phyloP scores from a whole-genome alignment of 306 rosid genomes.

The Quercus variabilis region DNA sequence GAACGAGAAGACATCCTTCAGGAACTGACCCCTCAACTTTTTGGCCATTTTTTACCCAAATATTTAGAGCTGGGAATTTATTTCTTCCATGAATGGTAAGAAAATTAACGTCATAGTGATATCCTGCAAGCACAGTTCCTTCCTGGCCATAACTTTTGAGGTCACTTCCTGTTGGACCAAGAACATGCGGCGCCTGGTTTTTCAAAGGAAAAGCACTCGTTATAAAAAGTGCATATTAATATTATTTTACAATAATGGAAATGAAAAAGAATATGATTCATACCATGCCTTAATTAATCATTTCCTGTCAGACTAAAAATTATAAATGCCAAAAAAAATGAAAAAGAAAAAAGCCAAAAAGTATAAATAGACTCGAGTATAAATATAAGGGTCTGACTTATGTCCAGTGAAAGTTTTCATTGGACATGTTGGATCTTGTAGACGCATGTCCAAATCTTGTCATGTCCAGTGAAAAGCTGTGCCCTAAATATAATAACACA shows the following conservation, averaged over 20 bases:
- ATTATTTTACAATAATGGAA: slow-evolving; percentile 7
- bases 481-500: background rate
- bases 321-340: background rate
- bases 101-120: slow-evolving; percentile 86
- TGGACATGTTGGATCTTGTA: too few relatives aligned
- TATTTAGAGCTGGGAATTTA: slow-evolving; percentile 89
- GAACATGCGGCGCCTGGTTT: slow-evolving; percentile 87
- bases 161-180: slow-evolving; percentile 98
- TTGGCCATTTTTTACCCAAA: slow-evolving; percentile 89
- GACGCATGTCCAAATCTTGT: too few relatives aligned
- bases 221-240: background rate
- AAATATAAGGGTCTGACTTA: too few relatives aligned
- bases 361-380: background rate
- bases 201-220: slow-evolving; percentile 11
- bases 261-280: background rate
- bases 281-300: background rate
- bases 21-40: slow-evolving; percentile 89
- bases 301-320: too few relatives aligned
- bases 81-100: slow-evolving; percentile 92
- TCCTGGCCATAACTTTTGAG: slow-evolving; percentile 63
- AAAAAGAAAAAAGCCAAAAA: background rate
- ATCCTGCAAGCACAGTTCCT: slow-evolving; percentile 87
- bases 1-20: slow-evolving; percentile 88
- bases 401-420: too few relatives aligned
- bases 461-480: too few relatives aligned